Conservation (phyloP, 2,329 filamentous ascomycete genomes). For the Colletotrichum nymphaeae region DNA sequence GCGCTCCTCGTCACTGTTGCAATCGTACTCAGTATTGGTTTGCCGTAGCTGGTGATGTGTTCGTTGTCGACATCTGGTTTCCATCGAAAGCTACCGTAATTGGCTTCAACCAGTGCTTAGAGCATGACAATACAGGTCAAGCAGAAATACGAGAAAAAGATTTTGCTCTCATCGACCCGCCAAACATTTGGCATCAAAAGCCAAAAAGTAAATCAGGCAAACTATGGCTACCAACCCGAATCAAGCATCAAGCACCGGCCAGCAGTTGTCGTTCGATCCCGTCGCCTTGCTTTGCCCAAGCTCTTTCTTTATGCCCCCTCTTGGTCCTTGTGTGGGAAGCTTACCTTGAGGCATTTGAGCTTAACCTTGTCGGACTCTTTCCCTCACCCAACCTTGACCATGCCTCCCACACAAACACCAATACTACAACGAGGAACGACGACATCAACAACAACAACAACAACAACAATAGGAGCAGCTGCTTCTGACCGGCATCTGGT, state of each 20-base stretch:
- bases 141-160: neutral
- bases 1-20: neutral
- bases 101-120: neutral
- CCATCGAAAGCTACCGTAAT: neutral
- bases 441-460: neutral
- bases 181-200: neutral
- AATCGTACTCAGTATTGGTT: neutral
- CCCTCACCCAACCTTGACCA: neutral
- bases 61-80: neutral
- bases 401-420: neutral
- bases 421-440: neutral
- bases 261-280: constrained; percentile 18
- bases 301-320: neutral
- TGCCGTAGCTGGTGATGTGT: neutral
- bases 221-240: neutral
- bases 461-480: neutral
- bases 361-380: constrained; percentile 7
- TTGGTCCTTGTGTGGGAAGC: neutral
- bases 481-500: neutral
- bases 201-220: neutral
- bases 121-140: neutral
- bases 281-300: neutral
- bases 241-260: constrained; percentile 15
- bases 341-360: constrained; percentile 1
- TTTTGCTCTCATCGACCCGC: neutral